Percentiles rank a stretch among this genome's conserved stretches.
phyloP scores from a whole-genome alignment of 495 filamentous ascomycete species.

The Cercophora scortea region DNA sequence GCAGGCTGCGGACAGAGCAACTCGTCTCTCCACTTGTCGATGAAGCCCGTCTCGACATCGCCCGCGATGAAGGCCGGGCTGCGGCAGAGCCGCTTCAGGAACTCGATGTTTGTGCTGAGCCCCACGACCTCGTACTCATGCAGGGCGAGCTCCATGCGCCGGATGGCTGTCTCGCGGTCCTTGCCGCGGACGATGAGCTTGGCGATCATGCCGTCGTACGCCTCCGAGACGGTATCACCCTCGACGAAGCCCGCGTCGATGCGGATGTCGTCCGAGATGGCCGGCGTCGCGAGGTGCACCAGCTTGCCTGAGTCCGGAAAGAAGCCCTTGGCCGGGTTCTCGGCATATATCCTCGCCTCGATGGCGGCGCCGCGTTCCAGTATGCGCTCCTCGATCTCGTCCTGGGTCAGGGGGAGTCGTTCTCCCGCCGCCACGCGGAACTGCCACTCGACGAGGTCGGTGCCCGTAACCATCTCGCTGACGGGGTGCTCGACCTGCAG shows the following conservation, averaged over 20 bases:
- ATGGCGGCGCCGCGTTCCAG: conserved; percentile 74
- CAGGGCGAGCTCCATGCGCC: conserved; percentile 72
- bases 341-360: conserved; percentile 93
- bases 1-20: conserved; percentile 51
- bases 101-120: conserved; percentile 92
- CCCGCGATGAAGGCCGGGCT: conserved; percentile 78
- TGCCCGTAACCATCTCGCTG: conserved; percentile 92
- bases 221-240: conserved; percentile 88
- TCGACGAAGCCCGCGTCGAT: conserved; percentile 89
- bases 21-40: conserved; percentile 74
- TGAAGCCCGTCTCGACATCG: conserved; percentile 93
- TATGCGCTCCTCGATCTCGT: conserved; percentile 72
- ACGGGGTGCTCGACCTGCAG: conserved; percentile 97
- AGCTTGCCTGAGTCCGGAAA: conserved; percentile 90
- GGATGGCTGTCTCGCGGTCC: conserved; percentile 70
- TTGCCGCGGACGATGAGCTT: conserved; percentile 90
- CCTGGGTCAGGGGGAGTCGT: conserved; percentile 76
- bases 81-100: conserved; percentile 76
- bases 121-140: conserved; percentile 91
- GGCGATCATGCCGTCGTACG: conserved; percentile 98
- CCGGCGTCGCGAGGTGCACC: conserved; percentile 70
- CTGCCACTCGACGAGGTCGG: conserved; percentile 95
- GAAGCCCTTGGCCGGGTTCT: conserved; percentile 85
- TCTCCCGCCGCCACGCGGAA: conserved; percentile 85
- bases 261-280: conserved; percentile 59